A percentile compares a stretch with the other conserved stretches of the same genome.
These are phyloP conservation scores for Pleurotus sapidus DNA, from an alignment of 768 basidiomycete species.

Conservation along the genomic window DNA sequence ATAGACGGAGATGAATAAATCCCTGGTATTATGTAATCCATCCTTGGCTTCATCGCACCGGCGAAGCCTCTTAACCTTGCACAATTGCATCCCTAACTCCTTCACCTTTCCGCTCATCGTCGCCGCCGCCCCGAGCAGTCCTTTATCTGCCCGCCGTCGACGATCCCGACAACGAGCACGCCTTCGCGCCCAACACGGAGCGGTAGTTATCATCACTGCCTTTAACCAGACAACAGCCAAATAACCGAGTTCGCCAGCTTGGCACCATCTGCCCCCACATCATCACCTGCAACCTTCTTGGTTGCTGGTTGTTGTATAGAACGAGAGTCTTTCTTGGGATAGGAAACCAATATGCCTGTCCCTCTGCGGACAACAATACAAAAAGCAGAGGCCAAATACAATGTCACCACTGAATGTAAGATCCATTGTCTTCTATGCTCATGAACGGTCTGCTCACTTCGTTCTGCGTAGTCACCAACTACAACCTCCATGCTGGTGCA, in stretches of 20 bases:
- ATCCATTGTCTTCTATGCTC: slow-evolving; percentile 9
- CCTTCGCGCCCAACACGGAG: background rate
- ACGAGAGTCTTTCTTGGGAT: slow-evolving; percentile 7
- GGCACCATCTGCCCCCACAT: slow-evolving; percentile 10
- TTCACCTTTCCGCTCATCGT: background rate
- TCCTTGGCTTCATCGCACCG: background rate
- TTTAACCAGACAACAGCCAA: background rate
- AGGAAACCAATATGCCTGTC: slow-evolving; percentile 39
- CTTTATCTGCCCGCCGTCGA: background rate
- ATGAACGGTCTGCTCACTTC: slow-evolving; percentile 8
- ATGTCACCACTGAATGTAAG: slow-evolving; percentile 58
- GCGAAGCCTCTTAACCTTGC: background rate
- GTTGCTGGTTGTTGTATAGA: no score
- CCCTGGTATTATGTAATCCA: slow-evolving; percentile 2
- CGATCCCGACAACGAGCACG: background rate
- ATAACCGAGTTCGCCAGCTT: background rate
- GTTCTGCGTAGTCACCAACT: slow-evolving; percentile 57
- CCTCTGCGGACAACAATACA: slow-evolving; percentile 43
- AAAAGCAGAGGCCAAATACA: slow-evolving; percentile 54
- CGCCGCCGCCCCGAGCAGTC: background rate
- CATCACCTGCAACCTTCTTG: slow-evolving; percentile 13
- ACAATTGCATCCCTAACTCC: background rate
- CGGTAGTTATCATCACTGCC: background rate
- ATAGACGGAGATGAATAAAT: slow-evolving; percentile 8
- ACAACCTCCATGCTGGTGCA: slow-evolving; percentile 75